Evolutionary conservation across 2,329 filamentous ascomycete species (phyloP).

Genomic region (Stachybotrys chlorohalonatus): DNA sequence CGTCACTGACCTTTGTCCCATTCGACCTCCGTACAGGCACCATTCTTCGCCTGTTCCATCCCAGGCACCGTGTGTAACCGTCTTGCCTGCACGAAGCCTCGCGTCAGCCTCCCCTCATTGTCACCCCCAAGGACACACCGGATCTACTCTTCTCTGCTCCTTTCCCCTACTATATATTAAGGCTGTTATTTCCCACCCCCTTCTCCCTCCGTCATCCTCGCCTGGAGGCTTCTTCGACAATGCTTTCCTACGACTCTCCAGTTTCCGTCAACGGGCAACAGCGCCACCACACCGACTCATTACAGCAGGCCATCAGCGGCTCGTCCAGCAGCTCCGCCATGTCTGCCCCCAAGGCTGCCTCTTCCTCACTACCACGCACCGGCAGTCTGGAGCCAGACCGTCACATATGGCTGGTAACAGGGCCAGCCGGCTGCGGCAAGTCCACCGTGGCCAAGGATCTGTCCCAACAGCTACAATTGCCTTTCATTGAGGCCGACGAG

Average conservation of each 20-base stretch:
- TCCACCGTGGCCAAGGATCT: slow-evolving; percentile 63
- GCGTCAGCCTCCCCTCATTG: neutral
- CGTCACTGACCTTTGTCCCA: neutral
- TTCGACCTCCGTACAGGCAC: neutral
- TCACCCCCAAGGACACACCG: neutral
- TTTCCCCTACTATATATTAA: neutral
- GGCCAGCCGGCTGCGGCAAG: slow-evolving; percentile 73
- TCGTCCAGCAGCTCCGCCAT: slow-evolving; percentile 10
- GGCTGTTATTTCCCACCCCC: neutral
- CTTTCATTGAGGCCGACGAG: slow-evolving; percentile 71
- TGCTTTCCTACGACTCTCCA: slow-evolving; percentile 43
- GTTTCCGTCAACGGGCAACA: slow-evolving; percentile 32
- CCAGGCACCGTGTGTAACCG: neutral
- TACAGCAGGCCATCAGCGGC: slow-evolving; percentile 11
- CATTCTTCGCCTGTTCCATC: neutral
- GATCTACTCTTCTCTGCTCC: neutral
- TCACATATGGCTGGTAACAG: slow-evolving; percentile 75
- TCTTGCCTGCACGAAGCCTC: neutral
- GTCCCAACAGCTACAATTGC: slow-evolving; percentile 51
- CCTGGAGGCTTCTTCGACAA: slow-evolving; percentile 14
- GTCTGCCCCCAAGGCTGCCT: slow-evolving; percentile 11
- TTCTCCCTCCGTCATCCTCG: neutral
- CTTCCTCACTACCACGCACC: slow-evolving; percentile 17
- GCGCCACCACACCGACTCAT: slow-evolving; percentile 15
- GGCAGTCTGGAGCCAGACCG: slow-evolving; percentile 31